phyloP scores from a whole-genome alignment of 2,329 filamentous ascomycete genomes.

The Pyrenophora teres region DNA sequence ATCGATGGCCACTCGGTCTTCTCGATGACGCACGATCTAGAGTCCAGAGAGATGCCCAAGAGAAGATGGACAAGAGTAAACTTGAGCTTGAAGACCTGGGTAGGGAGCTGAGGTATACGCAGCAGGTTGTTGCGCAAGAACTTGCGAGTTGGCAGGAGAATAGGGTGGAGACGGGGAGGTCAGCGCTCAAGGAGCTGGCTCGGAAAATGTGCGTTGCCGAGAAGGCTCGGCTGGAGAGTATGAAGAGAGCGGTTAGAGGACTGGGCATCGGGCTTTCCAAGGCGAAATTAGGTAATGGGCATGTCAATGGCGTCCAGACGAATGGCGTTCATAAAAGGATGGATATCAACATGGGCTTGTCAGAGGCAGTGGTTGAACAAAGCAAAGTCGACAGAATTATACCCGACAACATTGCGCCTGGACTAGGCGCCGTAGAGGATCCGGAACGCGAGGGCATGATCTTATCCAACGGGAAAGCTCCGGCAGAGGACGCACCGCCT shows the following conservation, averaged over 20 bases:
- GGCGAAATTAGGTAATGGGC: not conserved
- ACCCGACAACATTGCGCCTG: conserved; percentile 16
- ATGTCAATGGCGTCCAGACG: not conserved
- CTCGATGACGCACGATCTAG: conserved; percentile 86
- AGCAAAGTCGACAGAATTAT: not conserved
- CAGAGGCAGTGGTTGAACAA: conserved; percentile 5
- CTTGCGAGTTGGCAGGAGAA: conserved; percentile 93
- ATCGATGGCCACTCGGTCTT: conserved; percentile 79
- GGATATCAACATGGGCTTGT: not conserved
- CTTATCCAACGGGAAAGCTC: conserved; percentile 17
- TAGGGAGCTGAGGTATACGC: conserved; percentile 84
- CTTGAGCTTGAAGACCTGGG: conserved; percentile 75
- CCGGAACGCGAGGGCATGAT: conserved; percentile 9
- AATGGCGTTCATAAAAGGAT: not conserved
- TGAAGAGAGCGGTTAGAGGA: conserved; percentile 77
- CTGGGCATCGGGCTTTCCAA: conserved; percentile 16
- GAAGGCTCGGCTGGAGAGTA: conserved; percentile 75
- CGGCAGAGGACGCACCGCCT: conserved; percentile 8
- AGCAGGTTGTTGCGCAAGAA: conserved; percentile 89
- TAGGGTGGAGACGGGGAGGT: conserved; percentile 75
- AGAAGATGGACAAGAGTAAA: conserved; percentile 72
- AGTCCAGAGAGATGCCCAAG: conserved; percentile 81
- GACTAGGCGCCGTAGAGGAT: conserved; percentile 19
- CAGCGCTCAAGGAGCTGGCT: conserved; percentile 76
- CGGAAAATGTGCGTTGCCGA: conserved; percentile 80